Conservation (phyloP, 139 green algal species). For the Microglena sp. region DNA sequence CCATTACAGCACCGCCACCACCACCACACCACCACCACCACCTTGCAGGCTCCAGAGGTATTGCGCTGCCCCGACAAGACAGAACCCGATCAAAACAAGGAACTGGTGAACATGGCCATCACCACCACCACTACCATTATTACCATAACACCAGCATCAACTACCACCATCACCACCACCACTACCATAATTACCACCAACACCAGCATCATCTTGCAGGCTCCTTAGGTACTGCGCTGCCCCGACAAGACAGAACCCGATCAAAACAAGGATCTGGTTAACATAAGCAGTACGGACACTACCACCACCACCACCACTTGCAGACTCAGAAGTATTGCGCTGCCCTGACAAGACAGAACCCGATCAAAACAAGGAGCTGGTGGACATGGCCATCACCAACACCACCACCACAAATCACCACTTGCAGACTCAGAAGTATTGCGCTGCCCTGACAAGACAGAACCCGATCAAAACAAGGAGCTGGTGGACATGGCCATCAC, state of each 20-base stretch:
- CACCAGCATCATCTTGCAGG: too few species aligned
- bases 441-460: constrained; percentile 59
- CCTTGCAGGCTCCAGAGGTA: constrained; percentile 3
- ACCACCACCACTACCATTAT: too few species aligned
- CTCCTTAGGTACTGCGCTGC: constrained; percentile 44
- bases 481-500: not conserved
- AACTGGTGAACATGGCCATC: not conserved
- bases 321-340: constrained; percentile 38
- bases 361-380: constrained; percentile 62
- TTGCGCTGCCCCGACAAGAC: constrained; percentile 7
- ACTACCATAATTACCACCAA: too few species aligned
- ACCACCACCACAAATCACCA: too few species aligned
- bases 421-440: constrained; percentile 45
- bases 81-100: constrained; percentile 5
- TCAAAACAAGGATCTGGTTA: constrained; percentile 75
- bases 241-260: constrained; percentile 57
- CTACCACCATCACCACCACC: too few species aligned
- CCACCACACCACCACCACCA: too few species aligned
- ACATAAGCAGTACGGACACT: too few species aligned
- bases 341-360: constrained; percentile 64
- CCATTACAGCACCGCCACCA: too few species aligned
- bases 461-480: constrained; percentile 67
- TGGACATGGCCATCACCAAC: not conserved
- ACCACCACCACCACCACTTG: too few species aligned
- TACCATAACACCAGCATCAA: too few species aligned